phyloP scores from a whole-genome alignment of 2,329 filamentous ascomycete species.

The Aspergillus niger region DNA sequence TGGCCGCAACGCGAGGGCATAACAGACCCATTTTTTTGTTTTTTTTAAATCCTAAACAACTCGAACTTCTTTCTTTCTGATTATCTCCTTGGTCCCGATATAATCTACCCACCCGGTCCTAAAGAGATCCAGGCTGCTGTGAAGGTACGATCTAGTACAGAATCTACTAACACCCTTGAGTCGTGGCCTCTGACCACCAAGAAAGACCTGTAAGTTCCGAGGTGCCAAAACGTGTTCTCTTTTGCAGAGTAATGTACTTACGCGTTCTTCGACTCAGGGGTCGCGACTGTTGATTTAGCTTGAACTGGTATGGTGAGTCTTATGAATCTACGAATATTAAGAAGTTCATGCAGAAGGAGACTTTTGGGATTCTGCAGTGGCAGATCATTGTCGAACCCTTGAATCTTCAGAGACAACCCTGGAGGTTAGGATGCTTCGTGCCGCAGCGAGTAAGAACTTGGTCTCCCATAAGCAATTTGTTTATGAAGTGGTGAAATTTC shows the following conservation, averaged over 20 bases:
- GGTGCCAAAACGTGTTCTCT: too few species aligned
- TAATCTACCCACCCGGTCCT: too few species aligned
- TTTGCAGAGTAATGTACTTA: conserved; percentile 8
- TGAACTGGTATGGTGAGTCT: conserved; percentile 45
- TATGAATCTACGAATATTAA: conserved; percentile 40
- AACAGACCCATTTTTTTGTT: too few species aligned
- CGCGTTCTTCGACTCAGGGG: conserved; percentile 44
- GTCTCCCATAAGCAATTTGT: background rate
- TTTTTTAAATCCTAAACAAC: too few species aligned
- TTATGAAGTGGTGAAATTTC: background rate
- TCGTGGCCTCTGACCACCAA: too few species aligned
- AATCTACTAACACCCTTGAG: too few species aligned
- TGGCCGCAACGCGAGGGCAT: too few species aligned
- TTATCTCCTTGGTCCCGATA: too few species aligned
- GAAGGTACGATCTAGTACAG: too few species aligned
- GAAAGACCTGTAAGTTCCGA: too few species aligned
- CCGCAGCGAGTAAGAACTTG: background rate
- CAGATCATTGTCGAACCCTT: conserved; percentile 39
- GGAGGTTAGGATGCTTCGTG: conserved; percentile 24
- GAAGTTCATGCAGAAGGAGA: conserved; percentile 23
- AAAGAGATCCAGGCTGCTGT: too few species aligned
- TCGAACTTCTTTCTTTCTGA: too few species aligned
- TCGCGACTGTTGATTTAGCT: conserved; percentile 48
- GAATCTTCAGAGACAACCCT: conserved; percentile 8
- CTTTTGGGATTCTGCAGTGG: conserved; percentile 44